Conservation (phyloP, 768 basidiomycete genomes). For the Panus rudis region DNA sequence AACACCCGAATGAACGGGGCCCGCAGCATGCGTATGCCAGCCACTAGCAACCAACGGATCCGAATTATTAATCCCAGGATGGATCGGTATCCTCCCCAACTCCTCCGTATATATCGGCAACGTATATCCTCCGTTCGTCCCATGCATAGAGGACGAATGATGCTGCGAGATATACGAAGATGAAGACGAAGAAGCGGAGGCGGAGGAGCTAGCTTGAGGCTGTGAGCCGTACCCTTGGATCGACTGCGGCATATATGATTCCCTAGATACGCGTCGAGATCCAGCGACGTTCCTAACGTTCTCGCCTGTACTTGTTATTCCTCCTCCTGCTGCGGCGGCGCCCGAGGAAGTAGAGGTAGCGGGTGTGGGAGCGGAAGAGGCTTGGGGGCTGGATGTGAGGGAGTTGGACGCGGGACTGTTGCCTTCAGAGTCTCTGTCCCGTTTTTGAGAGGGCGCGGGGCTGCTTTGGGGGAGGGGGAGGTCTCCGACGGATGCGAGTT, state of each 20-base stretch:
- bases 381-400: neutral
- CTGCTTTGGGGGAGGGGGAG: conserved; percentile 56
- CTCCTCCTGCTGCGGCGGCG: neutral
- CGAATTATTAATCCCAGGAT: conserved; percentile 17
- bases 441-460: conserved; percentile 47
- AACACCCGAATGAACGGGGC: too few relatives aligned
- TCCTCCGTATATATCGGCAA: conserved; percentile 54
- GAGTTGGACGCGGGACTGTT: conserved; percentile 6
- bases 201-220: neutral
- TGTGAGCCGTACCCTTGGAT: conserved; percentile 11
- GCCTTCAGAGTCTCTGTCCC: conserved; percentile 55
- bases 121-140: conserved; percentile 18
- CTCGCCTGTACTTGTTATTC: neutral
- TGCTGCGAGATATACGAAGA: conserved; percentile 4
- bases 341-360: neutral
- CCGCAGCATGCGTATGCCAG: too few relatives aligned
- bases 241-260: conserved; percentile 11
- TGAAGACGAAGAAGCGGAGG: neutral
- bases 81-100: conserved; percentile 46
- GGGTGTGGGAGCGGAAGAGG: neutral
- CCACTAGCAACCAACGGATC: neutral
- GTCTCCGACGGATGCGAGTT: conserved; percentile 65
- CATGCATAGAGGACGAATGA: neutral
- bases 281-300: conserved; percentile 25
- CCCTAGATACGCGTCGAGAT: conserved; percentile 26